Evolutionary conservation across 768 basidiomycete species (phyloP).

Genomic region (Lentinula edodes): DNA sequence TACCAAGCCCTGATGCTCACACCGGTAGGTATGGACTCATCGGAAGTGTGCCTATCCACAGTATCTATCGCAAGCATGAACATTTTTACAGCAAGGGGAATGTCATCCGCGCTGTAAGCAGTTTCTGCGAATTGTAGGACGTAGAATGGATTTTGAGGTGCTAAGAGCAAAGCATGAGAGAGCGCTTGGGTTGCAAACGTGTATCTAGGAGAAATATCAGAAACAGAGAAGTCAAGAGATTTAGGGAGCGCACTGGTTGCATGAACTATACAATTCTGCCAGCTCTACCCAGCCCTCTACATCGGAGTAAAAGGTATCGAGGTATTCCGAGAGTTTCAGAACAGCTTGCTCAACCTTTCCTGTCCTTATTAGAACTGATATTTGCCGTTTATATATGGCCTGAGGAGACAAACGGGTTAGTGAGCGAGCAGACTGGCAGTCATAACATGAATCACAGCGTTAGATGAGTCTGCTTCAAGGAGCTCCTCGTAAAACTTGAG

Average conservation of each 20-base stretch:
- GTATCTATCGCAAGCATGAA: slow-evolving; percentile 79
- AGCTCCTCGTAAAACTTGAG: slow-evolving; percentile 62
- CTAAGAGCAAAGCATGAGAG: slow-evolving; percentile 75
- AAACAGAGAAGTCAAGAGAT: not conserved
- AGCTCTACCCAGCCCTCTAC: slow-evolving; percentile 86
- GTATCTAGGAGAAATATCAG: slow-evolving; percentile 44
- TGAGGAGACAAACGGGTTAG: slow-evolving; percentile 14
- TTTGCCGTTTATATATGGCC: slow-evolving; percentile 79
- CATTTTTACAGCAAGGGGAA: slow-evolving; percentile 72
- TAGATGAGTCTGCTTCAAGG: slow-evolving; percentile 60
- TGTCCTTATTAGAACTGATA: slow-evolving; percentile 60
- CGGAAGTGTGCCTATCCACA: slow-evolving; percentile 48
- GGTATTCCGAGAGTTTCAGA: slow-evolving; percentile 62
- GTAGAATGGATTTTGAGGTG: slow-evolving; percentile 83
- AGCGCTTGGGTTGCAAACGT: slow-evolving; percentile 66
- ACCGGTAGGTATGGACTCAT: slow-evolving; percentile 55
- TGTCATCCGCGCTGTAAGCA: slow-evolving; percentile 73
- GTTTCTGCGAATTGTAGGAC: slow-evolving; percentile 85
- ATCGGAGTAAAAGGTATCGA: slow-evolving; percentile 88
- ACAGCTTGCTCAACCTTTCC: slow-evolving; percentile 65
- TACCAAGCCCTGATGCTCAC: slow-evolving; percentile 74
- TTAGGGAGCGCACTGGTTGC: slow-evolving; percentile 56
- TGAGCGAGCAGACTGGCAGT: not conserved
- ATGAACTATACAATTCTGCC: slow-evolving; percentile 70
- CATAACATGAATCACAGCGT: slow-evolving; percentile 43